A percentile compares a stretch with the other conserved stretches of the same genome.
Evolutionary conservation across 2,329 filamentous ascomycete species (phyloP).

Genomic region (Ilyonectria robusta): DNA sequence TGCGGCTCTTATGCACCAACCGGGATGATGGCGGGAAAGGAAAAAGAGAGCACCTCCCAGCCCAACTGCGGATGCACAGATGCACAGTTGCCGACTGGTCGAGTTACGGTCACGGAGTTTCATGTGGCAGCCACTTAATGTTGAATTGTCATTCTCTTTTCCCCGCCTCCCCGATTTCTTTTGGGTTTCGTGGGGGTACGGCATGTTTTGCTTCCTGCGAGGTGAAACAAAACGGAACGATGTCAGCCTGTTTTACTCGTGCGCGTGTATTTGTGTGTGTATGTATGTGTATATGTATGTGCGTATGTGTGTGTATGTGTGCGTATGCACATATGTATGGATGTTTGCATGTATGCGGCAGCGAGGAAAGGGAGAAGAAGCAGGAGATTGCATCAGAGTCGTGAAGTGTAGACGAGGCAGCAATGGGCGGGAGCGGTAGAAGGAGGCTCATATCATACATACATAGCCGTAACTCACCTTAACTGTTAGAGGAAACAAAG

Average conservation of each 20-base stretch:
- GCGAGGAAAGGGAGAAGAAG: slow-evolving; percentile 26
- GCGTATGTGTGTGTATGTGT: neutral
- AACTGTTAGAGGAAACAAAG: slow-evolving; percentile 23
- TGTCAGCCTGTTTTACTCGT: slow-evolving; percentile 19
- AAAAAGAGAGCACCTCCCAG: slow-evolving; percentile 14
- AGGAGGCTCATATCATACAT: slow-evolving; percentile 22
- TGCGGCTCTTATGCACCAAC: slow-evolving; percentile 16
- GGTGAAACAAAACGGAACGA: neutral
- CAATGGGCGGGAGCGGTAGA: slow-evolving; percentile 1
- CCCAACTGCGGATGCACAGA: slow-evolving; percentile 17
- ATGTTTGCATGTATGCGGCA: slow-evolving; percentile 5
- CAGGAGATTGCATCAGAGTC: neutral
- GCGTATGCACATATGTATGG: neutral
- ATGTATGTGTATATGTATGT: neutral
- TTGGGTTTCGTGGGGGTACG: neutral
- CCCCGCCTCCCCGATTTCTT: slow-evolving; percentile 23
- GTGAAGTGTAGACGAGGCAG: neutral
- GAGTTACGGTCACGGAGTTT: slow-evolving; percentile 16
- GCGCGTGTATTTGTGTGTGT: slow-evolving; percentile 2
- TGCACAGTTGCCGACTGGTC: slow-evolving; percentile 25
- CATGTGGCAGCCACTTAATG: slow-evolving; percentile 15
- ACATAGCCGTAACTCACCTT: neutral
- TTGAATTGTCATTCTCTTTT: slow-evolving; percentile 11
- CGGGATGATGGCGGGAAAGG: slow-evolving; percentile 5
- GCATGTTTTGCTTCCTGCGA: slow-evolving; percentile 10